phyloP scores from a whole-genome alignment of 495 filamentous ascomycete genomes.

The Gamarada debralockiae region DNA sequence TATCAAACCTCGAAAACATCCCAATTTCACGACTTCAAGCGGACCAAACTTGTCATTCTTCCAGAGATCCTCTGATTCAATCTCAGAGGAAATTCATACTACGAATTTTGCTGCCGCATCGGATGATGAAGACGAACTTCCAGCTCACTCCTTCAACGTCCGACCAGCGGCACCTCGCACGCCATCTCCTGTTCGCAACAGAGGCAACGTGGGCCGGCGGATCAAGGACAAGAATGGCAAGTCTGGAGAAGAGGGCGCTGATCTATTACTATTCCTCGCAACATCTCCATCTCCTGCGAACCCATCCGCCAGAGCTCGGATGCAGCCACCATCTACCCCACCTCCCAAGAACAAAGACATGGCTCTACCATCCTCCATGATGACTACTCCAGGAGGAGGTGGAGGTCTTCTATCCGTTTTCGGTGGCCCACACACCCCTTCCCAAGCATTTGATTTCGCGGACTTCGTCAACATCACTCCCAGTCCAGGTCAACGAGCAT shows the following conservation, averaged over 20 bases:
- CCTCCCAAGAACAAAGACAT: conserved; percentile 69
- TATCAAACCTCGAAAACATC: conserved; percentile 58
- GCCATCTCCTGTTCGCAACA: conserved; percentile 67
- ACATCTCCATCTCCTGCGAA: conserved; percentile 84
- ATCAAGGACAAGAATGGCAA: conserved; percentile 36
- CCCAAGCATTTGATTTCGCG: conserved; percentile 80
- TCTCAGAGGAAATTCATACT: conserved; percentile 48
- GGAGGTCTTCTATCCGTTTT: conserved; percentile 53
- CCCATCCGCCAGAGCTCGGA: conserved; percentile 25
- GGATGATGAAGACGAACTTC: conserved; percentile 75
- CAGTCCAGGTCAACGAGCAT: conserved; percentile 84
- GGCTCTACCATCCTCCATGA: conserved; percentile 78
- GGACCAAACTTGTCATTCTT: conserved; percentile 69
- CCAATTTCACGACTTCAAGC: conserved; percentile 57
- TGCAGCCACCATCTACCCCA: conserved; percentile 82
- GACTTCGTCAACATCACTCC: conserved; percentile 98
- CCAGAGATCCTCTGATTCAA: conserved; percentile 57
- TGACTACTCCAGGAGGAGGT: conserved; percentile 74
- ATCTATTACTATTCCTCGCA: conserved; percentile 86
- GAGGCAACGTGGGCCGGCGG: conserved; percentile 21
- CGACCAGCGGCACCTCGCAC: conserved; percentile 79
- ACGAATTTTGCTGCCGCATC: conserved; percentile 55
- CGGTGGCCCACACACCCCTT: conserved; percentile 56
- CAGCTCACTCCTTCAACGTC: conserved; percentile 70
- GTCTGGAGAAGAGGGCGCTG: conserved; percentile 78